Evolutionary conservation across 2,329 filamentous ascomycete species (phyloP).

Genomic region (Thelonectria rubi): DNA sequence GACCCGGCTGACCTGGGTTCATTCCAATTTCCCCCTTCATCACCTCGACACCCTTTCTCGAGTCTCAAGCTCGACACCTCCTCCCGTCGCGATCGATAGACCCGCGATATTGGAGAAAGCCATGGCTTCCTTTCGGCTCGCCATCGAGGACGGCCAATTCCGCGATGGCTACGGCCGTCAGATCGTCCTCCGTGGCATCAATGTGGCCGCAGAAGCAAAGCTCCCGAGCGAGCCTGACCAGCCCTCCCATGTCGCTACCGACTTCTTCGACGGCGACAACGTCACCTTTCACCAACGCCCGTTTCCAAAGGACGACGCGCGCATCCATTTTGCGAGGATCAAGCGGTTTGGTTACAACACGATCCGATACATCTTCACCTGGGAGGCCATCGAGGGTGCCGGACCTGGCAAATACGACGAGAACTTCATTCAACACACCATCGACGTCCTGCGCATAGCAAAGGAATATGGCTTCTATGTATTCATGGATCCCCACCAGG

Average conservation of each 20-base stretch:
- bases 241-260: slow-evolving; percentile 78
- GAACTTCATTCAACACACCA: slow-evolving; percentile 90
- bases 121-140: slow-evolving; percentile 81
- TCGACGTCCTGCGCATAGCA: slow-evolving; percentile 82
- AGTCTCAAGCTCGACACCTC: slow-evolving; percentile 4
- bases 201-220: slow-evolving; percentile 90
- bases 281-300: slow-evolving; percentile 90
- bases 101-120: slow-evolving; percentile 6
- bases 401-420: slow-evolving; percentile 95
- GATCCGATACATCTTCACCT: slow-evolving; percentile 96
- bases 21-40: slow-evolving; percentile 29
- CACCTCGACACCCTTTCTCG: slow-evolving; percentile 8
- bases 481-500: slow-evolving; percentile 99
- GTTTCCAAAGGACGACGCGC: slow-evolving; percentile 83
- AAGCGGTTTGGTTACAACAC: slow-evolving; percentile 95
- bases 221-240: slow-evolving; percentile 82
- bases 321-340: slow-evolving; percentile 84
- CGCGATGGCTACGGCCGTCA: slow-evolving; percentile 84
- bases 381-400: slow-evolving; percentile 96
- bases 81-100: slow-evolving; percentile 6
- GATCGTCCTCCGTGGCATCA: slow-evolving; percentile 91
- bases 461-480: slow-evolving; percentile 94
- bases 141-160: slow-evolving; percentile 87
- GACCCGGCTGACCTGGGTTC: slow-evolving; percentile 26
- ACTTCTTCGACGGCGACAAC: slow-evolving; percentile 92